Percentiles rank a stretch among this genome's conserved stretches.
These are phyloP conservation scores for Tetrapyrgos nigripes DNA, from an alignment of 1,284 basidiomycete species.

Conservation along the genomic window DNA sequence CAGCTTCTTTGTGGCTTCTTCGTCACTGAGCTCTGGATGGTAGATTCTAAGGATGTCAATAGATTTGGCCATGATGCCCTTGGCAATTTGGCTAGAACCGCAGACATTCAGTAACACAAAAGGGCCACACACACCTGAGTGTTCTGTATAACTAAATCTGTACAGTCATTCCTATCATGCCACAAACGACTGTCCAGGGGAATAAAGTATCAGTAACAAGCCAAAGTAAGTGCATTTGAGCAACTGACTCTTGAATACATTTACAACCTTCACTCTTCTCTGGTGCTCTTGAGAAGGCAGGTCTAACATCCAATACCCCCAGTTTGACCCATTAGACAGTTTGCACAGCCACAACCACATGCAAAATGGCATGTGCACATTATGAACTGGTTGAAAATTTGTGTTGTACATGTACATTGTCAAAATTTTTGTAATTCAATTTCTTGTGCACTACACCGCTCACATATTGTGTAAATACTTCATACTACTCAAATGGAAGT, in stretches of 20 bases:
- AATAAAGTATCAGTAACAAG: conserved; percentile 1
- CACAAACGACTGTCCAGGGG: conserved; percentile 46
- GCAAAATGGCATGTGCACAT: too few species aligned
- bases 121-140: conserved; percentile 29
- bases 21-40: conserved; percentile 28
- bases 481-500: too few species aligned
- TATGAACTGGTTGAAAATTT: too few species aligned
- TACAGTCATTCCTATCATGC: conserved; percentile 46
- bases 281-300: conserved; percentile 52
- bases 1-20: conserved; percentile 35
- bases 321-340: conserved; percentile 50
- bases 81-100: conserved; percentile 46
- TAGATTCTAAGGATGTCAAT: conserved; percentile 44
- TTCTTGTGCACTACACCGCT: too few species aligned
- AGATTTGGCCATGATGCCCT: conserved; percentile 43
- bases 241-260: conserved; percentile 55
- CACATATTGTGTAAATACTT: too few species aligned
- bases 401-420: too few species aligned
- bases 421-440: too few species aligned
- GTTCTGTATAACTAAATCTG: conserved; percentile 37
- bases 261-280: conserved; percentile 48
- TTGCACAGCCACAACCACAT: too few species aligned
- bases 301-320: conserved; percentile 53
- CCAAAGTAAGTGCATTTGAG: too few species aligned
- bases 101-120: conserved; percentile 28